Evolutionary conservation across 2,329 filamentous ascomycete genomes (phyloP), one percentile per base, ranked within the genome.

Genomic region (Blastomyces gilchristii): DNA sequence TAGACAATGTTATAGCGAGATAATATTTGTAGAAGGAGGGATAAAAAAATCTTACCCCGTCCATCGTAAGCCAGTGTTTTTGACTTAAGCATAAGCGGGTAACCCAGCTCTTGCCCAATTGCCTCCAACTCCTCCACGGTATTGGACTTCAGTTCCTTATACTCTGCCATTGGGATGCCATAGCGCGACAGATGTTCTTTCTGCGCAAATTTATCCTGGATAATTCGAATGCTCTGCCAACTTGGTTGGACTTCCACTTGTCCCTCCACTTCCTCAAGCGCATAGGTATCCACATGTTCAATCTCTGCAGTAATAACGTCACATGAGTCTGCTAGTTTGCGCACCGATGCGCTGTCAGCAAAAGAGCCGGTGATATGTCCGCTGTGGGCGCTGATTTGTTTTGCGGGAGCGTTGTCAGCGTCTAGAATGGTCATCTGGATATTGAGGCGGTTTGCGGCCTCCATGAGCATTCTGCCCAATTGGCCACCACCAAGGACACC

Each of bases 261-360:
- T 3, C 88, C 85, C 25, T 66, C 73, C 63, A 97, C 85, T 72
- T 95, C 89, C 76, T 96, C 90, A 4, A 97, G 83, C 31, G 94
- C 87, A 61, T 90, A 81, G n/a, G 91, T 94, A 75, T 97, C 86
- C 64, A 97, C 88, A 76, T 97, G 93, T 80, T 97, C 93, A 67
- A 96, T 97, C 76, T 97, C 93, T 16, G 96, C 90, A 0, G 91
- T 97, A 65, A 97, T 80, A 18, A 96, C 85, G 73, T 96, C 90
- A 69, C 87, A 91, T 43, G 81, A 78, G 49, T 83, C 78, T 1
- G 93, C 91, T n/a, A 97, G 81, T 73, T 90, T 82, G 53, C 86
- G 85, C 67, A 97, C 91, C 67, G 89, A 87, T 43, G 84, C 83
- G 0, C 87, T 80, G 68, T 96, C 88, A 73, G 91, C 92, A 82